Evolutionary conservation across 169 alveolate species (phyloP).

Genomic region (Plasmodium billcollinsi): DNA sequence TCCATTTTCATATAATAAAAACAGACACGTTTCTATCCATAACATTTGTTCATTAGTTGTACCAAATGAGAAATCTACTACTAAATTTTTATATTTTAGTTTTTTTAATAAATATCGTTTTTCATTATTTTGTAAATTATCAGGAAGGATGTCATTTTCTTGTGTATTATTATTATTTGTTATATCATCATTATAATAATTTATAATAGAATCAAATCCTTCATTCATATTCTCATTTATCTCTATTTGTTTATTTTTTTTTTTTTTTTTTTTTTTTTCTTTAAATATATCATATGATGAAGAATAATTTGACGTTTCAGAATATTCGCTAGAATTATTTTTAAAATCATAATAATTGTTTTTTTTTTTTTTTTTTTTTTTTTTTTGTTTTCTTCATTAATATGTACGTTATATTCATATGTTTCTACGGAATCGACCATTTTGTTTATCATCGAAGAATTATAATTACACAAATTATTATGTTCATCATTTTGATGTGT

Average conservation of each 20-base stretch:
- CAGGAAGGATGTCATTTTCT: background rate
- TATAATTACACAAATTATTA: too few relatives aligned
- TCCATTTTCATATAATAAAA: slow-evolving; percentile 39
- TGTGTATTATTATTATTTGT: slow-evolving; percentile 1
- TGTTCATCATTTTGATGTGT: too few relatives aligned
- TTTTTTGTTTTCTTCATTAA: too few relatives aligned
- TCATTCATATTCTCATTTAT: background rate
- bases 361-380: too few relatives aligned
- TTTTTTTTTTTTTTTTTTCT: background rate
- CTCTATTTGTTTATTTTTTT: background rate
- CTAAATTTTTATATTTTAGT: slow-evolving; percentile 52
- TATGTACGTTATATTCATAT: too few relatives aligned
- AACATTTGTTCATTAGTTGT: slow-evolving; percentile 21
- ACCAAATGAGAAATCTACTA: slow-evolving; percentile 66
- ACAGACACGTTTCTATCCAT: slow-evolving; percentile 68
- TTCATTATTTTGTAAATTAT: slow-evolving; percentile 1
- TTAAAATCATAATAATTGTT: too few relatives aligned
- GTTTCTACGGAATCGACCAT: too few relatives aligned
- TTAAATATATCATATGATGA: background rate
- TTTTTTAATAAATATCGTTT: slow-evolving; percentile 12
- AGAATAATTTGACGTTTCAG: background rate
- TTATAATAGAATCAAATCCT: slow-evolving; percentile 1
- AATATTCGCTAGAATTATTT: background rate
- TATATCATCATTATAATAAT: slow-evolving; percentile 11
- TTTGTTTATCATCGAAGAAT: too few relatives aligned